Conservation (phyloP, 2,329 filamentous ascomycete genomes). For the Tolypocladium cylindrosporum region DNA sequence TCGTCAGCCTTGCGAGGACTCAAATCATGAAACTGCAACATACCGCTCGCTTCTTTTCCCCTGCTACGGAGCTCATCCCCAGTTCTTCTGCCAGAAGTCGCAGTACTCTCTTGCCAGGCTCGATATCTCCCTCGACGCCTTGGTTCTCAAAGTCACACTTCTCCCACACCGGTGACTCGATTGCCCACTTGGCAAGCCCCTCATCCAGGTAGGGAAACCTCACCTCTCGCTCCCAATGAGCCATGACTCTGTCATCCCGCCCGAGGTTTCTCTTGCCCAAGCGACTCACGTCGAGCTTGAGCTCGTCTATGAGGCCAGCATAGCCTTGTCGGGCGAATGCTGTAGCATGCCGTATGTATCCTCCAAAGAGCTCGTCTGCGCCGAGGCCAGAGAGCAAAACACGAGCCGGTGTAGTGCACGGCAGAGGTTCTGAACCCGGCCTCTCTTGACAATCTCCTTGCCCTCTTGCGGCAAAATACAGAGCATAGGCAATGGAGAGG, state of each 20-base stretch:
- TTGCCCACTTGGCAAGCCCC: slow-evolving; percentile 69
- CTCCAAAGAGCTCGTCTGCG: slow-evolving; percentile 92
- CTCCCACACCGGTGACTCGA: slow-evolving; percentile 63
- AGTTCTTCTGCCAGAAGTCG: slow-evolving; percentile 66
- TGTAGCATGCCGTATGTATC: slow-evolving; percentile 74
- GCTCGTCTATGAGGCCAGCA: slow-evolving; percentile 63
- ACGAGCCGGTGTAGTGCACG: slow-evolving; percentile 62
- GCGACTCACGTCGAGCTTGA: slow-evolving; percentile 74
- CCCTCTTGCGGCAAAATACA: slow-evolving; percentile 91
- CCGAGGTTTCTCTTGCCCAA: slow-evolving; percentile 92
- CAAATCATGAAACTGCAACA: slow-evolving; percentile 1
- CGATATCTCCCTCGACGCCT: slow-evolving; percentile 34
- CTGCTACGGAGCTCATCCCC: slow-evolving; percentile 60
- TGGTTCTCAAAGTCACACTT: slow-evolving; percentile 77
- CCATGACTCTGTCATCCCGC: slow-evolving; percentile 83
- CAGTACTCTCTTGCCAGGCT: slow-evolving; percentile 73
- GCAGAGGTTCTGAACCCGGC: slow-evolving; percentile 11
- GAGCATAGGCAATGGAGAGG: slow-evolving; percentile 79
- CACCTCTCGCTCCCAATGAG: slow-evolving; percentile 80
- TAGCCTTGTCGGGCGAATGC: slow-evolving; percentile 66
- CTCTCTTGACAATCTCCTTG: slow-evolving; percentile 36
- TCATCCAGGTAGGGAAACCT: slow-evolving; percentile 91
- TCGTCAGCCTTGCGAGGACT: background rate
- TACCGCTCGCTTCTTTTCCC: slow-evolving; percentile 63
- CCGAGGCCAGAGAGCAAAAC: slow-evolving; percentile 88